Evolutionary conservation across 257 asterid species (phyloP).

Genomic region (Nicotiana attenuata): DNA sequence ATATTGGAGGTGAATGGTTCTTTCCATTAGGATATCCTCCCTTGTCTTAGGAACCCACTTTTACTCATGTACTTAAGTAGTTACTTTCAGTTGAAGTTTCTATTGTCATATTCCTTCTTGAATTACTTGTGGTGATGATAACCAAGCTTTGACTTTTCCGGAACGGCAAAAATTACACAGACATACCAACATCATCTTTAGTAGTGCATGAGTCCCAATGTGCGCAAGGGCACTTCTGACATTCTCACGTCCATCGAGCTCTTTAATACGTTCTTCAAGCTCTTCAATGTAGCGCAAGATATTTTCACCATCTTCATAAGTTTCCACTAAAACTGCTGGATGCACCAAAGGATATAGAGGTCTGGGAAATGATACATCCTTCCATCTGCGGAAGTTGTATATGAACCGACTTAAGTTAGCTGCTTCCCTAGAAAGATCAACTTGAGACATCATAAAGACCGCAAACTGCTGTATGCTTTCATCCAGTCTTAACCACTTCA

Average conservation of each 20-base stretch:
- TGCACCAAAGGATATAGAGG: slow-evolving; percentile 90
- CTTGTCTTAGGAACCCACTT: neutral
- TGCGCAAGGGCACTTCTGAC: slow-evolving; percentile 67
- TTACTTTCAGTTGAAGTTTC: neutral
- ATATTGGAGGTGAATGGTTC: neutral
- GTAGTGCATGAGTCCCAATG: slow-evolving; percentile 77
- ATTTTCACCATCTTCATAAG: slow-evolving; percentile 76
- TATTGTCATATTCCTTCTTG: neutral
- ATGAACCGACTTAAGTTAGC: slow-evolving; percentile 82
- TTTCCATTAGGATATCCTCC: neutral
- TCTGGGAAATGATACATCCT: slow-evolving; percentile 84
- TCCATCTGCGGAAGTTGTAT: slow-evolving; percentile 73
- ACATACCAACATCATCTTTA: slow-evolving; percentile 85
- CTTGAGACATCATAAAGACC: slow-evolving; percentile 91
- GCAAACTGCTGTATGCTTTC: slow-evolving; percentile 85
- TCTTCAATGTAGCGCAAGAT: slow-evolving; percentile 61
- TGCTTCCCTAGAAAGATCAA: slow-evolving; percentile 91
- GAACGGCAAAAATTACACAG: neutral
- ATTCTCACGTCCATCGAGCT: slow-evolving; percentile 50
- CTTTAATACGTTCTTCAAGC: slow-evolving; percentile 55
- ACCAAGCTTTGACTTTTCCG: neutral
- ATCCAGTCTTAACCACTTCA: slow-evolving; percentile 85
- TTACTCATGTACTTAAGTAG: neutral
- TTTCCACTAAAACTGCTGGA: slow-evolving; percentile 91
- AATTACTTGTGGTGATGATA: neutral